Evolutionary conservation across 2,329 filamentous ascomycete species (phyloP).

Genomic region (Aspergillus ochraceoroseus): DNA sequence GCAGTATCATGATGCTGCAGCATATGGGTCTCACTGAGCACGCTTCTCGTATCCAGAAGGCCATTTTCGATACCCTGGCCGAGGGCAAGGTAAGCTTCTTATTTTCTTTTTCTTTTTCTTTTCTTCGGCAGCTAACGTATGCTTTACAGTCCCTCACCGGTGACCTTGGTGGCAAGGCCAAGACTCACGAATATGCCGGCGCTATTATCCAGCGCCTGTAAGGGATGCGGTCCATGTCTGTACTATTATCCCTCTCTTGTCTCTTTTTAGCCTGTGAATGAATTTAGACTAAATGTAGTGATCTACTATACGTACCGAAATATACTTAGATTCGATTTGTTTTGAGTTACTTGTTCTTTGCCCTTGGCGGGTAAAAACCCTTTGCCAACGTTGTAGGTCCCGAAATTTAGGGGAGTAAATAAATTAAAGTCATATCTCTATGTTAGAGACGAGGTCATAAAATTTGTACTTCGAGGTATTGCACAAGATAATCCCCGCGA

Average conservation of each 20-base stretch:
- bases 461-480: constrained; percentile 1
- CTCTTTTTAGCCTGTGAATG: constrained; percentile 34
- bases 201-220: constrained; percentile 74
- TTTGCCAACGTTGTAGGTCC: neutral
- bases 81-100: constrained; percentile 82
- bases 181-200: constrained; percentile 87
- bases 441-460: too few species aligned
- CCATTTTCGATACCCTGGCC: constrained; percentile 88
- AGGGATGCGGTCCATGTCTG: constrained; percentile 27
- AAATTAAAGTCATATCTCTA: too few species aligned
- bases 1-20: constrained; percentile 98
- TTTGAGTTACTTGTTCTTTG: neutral
- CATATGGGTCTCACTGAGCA: constrained; percentile 90
- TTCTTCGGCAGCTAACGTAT: too few species aligned
- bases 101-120: too few species aligned
- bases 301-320: constrained; percentile 34
- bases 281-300: constrained; percentile 37
- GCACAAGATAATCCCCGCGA: constrained; percentile 2
- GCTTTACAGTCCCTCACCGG: constrained; percentile 67
- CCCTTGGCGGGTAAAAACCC: neutral
- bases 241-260: constrained; percentile 37
- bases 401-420: too few species aligned
- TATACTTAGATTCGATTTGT: constrained; percentile 28
- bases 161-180: constrained; percentile 91
- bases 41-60: constrained; percentile 83